Base-by-base conservation (phyloP, 2,329 filamentous ascomycete species). In the Hypoxylon sp. region DNA sequence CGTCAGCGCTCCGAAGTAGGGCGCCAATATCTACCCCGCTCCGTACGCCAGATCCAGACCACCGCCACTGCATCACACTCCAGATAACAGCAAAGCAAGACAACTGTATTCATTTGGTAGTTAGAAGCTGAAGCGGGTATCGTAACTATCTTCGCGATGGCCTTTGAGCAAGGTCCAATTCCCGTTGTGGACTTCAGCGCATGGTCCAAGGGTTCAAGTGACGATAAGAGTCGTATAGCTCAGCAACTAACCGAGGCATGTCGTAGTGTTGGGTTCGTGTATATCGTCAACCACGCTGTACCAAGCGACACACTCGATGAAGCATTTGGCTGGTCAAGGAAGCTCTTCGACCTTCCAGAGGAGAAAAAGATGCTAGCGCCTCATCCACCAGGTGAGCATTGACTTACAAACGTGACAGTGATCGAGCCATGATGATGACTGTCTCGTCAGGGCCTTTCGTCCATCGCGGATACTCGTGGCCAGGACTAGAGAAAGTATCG, bases 381-480 rank as follows among this genome's bases (percentile, higher is more conserved):
- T 24, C 73, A 75, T 52, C 73, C 73, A 8, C 67, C 68, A 47
- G 70, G 70, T 69, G 17, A 29, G 58, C 55, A 21, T 29, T n/a
- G 1, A 10, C 29, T 24, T 4, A 11, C 2, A 45, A 42, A n/a
- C 37, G 9, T 37, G 10, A 23, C 11, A 15, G 23, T 40, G 20
- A 21, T 35, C 8, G 29, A 29, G 11, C 17, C 6, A 29, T 38
- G 11, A 54, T 20, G 41, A 49, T 49, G 21, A 42, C 27, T 37
- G n/a, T 26, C 2, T 8, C 17, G 47, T 4, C 11, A 67, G 81
- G 80, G 7, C 78, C 77, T 57, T 73, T 70, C 8, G 74, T 82
- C 2, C 80, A 84, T 66, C 75, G 82, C 43, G 82, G 82, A n/a
- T 84, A 84, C 64, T 83, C 80, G 1, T 81, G 79, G 75, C 80